Base-by-base conservation (phyloP, 1,284 basidiomycete species). In the Quambalaria eucalypti region DNA sequence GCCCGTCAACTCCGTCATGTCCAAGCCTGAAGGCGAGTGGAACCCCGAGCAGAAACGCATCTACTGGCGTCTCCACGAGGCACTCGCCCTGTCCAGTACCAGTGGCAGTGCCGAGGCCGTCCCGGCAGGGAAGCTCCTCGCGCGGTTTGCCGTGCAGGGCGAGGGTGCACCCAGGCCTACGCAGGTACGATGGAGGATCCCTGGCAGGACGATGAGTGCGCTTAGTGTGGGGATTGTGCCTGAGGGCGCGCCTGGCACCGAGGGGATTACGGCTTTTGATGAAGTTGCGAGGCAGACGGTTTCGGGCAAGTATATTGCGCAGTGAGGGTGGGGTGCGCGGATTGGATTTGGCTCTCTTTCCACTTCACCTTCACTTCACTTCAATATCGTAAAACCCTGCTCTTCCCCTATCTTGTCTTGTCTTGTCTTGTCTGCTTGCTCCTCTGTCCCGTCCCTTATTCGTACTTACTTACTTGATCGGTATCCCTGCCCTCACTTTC, bases 1-100 rank as follows among this genome's bases (percentile, higher is more conserved):
- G n/a, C 70, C 65, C 2, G 77, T 81, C 12, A 64, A 57, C 23
- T 78, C 75, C 47, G 78, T 80, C n/a, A 80, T 81, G 67, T 77
- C 79, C 12, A 81, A 81, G 64, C 81, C 81, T 0, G 64, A 77
- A 0, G 79, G 78, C 1, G 68, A 68, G 1, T 81, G 78, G 70
- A 65, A 69, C 2, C 60, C 73, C 0, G 66, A 76, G 7, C 68
- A 69, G 1, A 70, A 77, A 36, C 64, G 69, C 6, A 73, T 81
- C 60, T 64, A 69, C 1, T 80, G 80, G 78, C 71, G 75, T 39
- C 56, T 78, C 28, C 74, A 69, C 4, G 61, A 74, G 1, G 48
- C 25, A n/a, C 51, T 77, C 1, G 48, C 66, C 0, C 48, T 67
- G 12, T 54, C 31, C 2, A n/a, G n/a, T n/a, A n/a, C n/a, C n/a